Evolutionary conservation across 73 alveolate species (phyloP).

Genomic region (Paramecium biaurelia): DNA sequence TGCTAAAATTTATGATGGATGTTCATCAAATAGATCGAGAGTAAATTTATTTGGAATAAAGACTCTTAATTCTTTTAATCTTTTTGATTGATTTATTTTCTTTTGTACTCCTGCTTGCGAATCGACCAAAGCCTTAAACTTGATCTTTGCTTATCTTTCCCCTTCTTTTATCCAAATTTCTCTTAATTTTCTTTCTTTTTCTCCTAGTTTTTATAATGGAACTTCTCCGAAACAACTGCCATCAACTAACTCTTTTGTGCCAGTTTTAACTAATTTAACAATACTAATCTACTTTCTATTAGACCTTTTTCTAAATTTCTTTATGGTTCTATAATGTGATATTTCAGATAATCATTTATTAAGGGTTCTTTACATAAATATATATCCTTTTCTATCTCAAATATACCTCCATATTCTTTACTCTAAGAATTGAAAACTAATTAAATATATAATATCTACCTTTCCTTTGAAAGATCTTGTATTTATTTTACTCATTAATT

Average conservation of each 20-base stretch:
- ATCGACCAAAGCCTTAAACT: not conserved
- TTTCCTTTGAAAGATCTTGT: not conserved
- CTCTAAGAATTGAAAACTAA: not conserved
- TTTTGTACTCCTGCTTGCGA: constrained; percentile 12
- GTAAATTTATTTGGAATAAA: not conserved
- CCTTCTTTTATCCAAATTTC: not conserved
- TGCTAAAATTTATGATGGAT: not conserved
- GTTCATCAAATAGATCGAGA: not conserved
- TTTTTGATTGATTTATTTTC: not conserved
- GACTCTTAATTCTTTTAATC: not conserved
- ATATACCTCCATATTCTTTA: not conserved
- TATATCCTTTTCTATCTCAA: constrained; percentile 1
- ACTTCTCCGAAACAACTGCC: constrained; percentile 12
- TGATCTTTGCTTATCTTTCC: not conserved
- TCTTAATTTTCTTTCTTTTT: not conserved
- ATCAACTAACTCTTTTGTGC: not conserved
- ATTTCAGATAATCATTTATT: not conserved
- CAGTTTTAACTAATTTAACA: not conserved
- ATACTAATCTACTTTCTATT: not conserved
- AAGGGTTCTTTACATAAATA: constrained; percentile 50
- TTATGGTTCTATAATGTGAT: not conserved
- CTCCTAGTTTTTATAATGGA: not conserved
- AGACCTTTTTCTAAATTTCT: constrained; percentile 34
- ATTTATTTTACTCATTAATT: not conserved
- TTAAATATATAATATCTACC: not conserved